Evolutionary conservation across 108 stramenopile species (phyloP).

Genomic region (Nannochloropsis salina): DNA sequence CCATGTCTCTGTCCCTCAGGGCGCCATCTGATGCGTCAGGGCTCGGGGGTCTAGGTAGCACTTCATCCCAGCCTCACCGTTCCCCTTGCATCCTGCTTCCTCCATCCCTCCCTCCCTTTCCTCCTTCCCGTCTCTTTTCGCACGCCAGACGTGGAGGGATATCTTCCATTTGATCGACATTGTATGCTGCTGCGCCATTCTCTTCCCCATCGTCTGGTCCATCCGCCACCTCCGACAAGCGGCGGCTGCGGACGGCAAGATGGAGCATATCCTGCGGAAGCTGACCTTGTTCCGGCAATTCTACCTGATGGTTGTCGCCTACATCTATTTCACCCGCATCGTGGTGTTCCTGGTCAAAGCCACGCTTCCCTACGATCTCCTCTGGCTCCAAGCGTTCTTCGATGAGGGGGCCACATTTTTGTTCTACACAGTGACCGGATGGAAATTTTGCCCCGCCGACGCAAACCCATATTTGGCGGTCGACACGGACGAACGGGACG

Average conservation of each 20-base stretch:
- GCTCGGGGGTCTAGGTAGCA: neutral
- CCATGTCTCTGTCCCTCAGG: neutral
- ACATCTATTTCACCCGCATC: slow-evolving; percentile 93
- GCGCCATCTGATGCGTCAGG: neutral
- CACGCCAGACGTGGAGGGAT: slow-evolving; percentile 63
- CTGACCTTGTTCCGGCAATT: slow-evolving; percentile 84
- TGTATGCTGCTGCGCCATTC: slow-evolving; percentile 89
- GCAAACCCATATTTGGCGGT: slow-evolving; percentile 72
- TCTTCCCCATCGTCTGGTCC: slow-evolving; percentile 89
- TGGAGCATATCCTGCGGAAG: slow-evolving; percentile 57
- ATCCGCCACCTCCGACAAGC: slow-evolving; percentile 45
- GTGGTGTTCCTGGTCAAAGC: slow-evolving; percentile 79
- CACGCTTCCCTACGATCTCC: slow-evolving; percentile 68
- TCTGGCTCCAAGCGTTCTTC: slow-evolving; percentile 77
- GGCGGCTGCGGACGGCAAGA: slow-evolving; percentile 57
- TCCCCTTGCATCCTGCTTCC: neutral
- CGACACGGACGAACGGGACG: neutral
- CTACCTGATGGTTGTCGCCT: slow-evolving; percentile 81
- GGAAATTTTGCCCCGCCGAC: slow-evolving; percentile 68
- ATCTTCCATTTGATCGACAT: slow-evolving; percentile 90
- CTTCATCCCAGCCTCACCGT: neutral
- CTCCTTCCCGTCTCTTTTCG: neutral
- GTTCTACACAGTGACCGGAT: slow-evolving; percentile 83
- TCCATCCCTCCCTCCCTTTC: neutral
- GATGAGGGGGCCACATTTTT: slow-evolving; percentile 71